Conservation (phyloP, 345 rosid species). For the Eutrema japonicum region DNA sequence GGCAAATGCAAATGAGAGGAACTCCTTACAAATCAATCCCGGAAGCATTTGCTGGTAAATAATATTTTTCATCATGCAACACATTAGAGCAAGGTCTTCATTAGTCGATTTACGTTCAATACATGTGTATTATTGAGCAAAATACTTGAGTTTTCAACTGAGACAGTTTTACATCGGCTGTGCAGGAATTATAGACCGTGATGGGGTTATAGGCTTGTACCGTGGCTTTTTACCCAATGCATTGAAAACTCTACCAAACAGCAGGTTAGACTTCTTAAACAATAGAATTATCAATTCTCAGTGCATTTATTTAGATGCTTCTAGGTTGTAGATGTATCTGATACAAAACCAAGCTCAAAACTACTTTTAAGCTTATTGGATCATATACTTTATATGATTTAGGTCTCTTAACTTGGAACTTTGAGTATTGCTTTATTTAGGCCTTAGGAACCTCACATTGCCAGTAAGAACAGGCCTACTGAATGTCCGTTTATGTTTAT, state of each 20-base stretch:
- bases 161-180: constrained; percentile 7
- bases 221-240: constrained; percentile 97
- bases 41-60: constrained; percentile 79
- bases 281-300: background rate
- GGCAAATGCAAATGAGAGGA: constrained; percentile 98
- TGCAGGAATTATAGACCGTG: constrained; percentile 74
- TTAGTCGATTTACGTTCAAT: background rate
- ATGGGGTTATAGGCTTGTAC: constrained; percentile 78
- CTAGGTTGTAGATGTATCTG: background rate
- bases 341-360: constrained; percentile 8
- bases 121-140: constrained; percentile 7
- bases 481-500: background rate
- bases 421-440: background rate
- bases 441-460: constrained; percentile 3
- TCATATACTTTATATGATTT: background rate
- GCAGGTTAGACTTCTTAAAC: constrained; percentile 63
- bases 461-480: background rate
- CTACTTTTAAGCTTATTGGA: background rate
- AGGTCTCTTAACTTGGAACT: background rate
- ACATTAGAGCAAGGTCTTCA: constrained; percentile 12
- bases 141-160: constrained; percentile 14
- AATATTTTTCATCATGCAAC: constrained; percentile 1
- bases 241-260: constrained; percentile 84
- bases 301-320: background rate
- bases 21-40: constrained; percentile 85